Base-by-base conservation (phyloP, 1,284 basidiomycete species). In the Agroathelia rolfsii region DNA sequence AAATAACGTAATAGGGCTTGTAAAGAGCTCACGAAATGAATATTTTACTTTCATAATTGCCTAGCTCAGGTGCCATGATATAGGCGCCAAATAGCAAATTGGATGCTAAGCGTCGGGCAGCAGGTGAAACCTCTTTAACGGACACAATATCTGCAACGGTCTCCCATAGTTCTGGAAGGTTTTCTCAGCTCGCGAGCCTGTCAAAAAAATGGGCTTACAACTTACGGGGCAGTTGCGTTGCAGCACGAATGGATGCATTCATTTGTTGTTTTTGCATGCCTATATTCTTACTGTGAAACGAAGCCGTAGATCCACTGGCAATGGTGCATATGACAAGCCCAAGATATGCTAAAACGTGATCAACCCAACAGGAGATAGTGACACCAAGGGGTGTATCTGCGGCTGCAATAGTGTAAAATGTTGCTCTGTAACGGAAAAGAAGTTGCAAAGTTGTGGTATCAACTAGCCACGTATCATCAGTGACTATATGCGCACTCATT, bases 221-320 rank as follows among this genome's bases (percentile, higher is more conserved):
- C 53, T 40, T 50, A 78, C 82, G 62, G 36, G 82, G 80, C 11
- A 85, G 51, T 42, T 83, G 79, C 12, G 66, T 55, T 2, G 74
- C 71, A 26, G 76, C 76, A 24, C 61, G 61, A 18, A 81, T 46
- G 33, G 51, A 53, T 36, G 72, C 66, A 12, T 69, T 62, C 21
- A 69, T 61, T 35, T 57, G 58, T 30, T 68, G 63, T 18, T 41
- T 49, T 34, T 43, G 46, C 35, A 76, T 45, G 30, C 47, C 51
- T 11, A 35, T n/a, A 37, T 30, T 3, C 39, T 25, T 11, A 43
- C 36, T 4, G 39, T 27, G 6, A 37, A 28, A 20, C 44, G 34
- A 13, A 32, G 30, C 14, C 44, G 40, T 15, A 53, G n/a, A 42
- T 3, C 59, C 60, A 2, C 52, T 48, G 3, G 64, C 54, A 17